Base-by-base conservation (phyloP, 352 stramenopile species). In the Aphanomyces stellatus region DNA sequence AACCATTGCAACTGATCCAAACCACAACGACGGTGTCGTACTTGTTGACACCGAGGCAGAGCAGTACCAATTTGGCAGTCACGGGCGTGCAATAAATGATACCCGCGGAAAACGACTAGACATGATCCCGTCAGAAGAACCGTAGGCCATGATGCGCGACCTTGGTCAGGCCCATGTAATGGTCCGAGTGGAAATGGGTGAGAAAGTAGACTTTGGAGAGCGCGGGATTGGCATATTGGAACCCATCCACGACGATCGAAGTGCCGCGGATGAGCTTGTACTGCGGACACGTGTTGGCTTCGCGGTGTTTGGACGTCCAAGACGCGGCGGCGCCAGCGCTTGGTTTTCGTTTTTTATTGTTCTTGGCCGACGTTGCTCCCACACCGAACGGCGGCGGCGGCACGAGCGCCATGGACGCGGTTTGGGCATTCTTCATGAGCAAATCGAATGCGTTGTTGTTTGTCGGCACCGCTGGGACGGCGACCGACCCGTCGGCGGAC, bases 141-240 rank as follows among this genome's bases (percentile, higher is more conserved):
- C n/a, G 17, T 6, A 28, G 5, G 22, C 17, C 3, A 8, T 33
- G 43, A 34, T 41, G 19, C 24, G 31, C 24, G 41, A 88, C 75
- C 64, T 88, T 90, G 3, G 74, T 78, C 27, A 99, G 88, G 1
- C 96, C 96, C 24, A 77, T 81, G 73, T 98, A 99, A 72, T 99
- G 96, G 76, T 99, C 96, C 11, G 85, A 95, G 76, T 99, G 96
- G 72, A 98, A 99, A 76, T 99, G 96, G 22, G 95, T 98, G 41
- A 99, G 80, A 65, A 99, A 98, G 64, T 98, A 98, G 51, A 91
- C 74, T 53, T 73, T 93, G 13, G 80, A 91, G 10, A 91, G 76
- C 37, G 79, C 43, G 42, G 85, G 85, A 46, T 72, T 87, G 2
- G 87, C 83, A 64, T 91, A 91, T n/a, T 79, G 72, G 62, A 96